phyloP scores from a whole-genome alignment of 2,329 filamentous ascomycete genomes.

The Geosmithia morbida region DNA sequence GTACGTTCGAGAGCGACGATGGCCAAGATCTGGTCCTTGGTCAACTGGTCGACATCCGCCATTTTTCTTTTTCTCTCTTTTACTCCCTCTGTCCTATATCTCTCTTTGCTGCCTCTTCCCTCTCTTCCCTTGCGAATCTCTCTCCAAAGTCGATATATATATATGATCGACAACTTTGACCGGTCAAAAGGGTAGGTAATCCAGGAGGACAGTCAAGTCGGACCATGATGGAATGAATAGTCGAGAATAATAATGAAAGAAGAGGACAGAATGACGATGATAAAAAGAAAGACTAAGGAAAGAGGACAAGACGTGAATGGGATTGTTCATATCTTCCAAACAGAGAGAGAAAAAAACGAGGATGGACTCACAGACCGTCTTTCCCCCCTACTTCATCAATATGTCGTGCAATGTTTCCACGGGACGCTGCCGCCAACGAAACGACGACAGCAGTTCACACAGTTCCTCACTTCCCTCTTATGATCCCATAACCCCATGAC shows the following conservation, averaged over 20 bases:
- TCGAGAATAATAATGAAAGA: no score
- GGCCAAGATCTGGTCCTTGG: constrained; percentile 19
- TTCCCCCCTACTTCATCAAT: neutral
- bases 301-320: no score
- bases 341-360: neutral
- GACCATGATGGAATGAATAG: no score
- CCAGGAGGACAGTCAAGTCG: no score
- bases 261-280: no score
- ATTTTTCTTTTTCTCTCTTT: neutral
- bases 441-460: no score
- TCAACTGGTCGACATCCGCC: constrained; percentile 12
- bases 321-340: neutral
- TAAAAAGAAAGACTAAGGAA: no score
- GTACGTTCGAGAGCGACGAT: constrained; percentile 35
- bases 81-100: neutral
- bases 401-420: neutral
- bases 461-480: no score
- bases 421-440: neutral
- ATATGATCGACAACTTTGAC: no score
- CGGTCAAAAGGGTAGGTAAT: no score
- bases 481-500: neutral
- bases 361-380: neutral
- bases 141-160: no score
- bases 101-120: neutral
- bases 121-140: no score